Base-by-base conservation (phyloP, 495 filamentous ascomycete species). In the Aspergillus asperescens region DNA sequence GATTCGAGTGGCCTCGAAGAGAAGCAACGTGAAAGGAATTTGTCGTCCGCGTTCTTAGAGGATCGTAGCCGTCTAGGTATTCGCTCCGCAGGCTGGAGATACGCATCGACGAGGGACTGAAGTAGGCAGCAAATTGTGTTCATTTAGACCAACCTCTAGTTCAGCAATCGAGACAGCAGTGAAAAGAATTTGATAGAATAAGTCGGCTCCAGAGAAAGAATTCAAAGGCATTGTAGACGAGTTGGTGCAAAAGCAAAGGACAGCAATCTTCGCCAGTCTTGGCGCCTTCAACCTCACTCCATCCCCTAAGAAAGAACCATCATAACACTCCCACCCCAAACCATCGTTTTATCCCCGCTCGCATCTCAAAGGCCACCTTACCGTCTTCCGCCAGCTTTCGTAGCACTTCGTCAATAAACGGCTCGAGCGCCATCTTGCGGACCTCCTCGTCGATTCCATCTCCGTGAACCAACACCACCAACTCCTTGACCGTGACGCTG, bases 351-450 rank as follows among this genome's bases (percentile, higher is more conserved):
- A 64, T 54, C 4, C 71, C 66, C 2, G 56, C 58, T 29, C 59
- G 42, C 10, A 75, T 43, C 55, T 71, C 62, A 58, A 79, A 79
- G 3, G 61, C 76, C 16, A 81, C 71, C 34, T 69, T 74, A 0
- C 71, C 61, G 50, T 81, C 77, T 16, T 70, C 74, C 4, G 72
- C 69, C 48, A 81, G 55, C 59, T 80, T 81, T 18, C 67, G 41
- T 45, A 80, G 48, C 4, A 77, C 65, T 51, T 81, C 72, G 0
- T 63, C 59, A 19, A 70, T 72, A 44, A 80, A 78, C 1, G 77
- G 77, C 53, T 73, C 71, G 13, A 78, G 24, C 0, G 69, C 73
- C 56, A 56, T 54, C 37, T 58, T 46, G 10, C 31, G 37, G n/a
- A 57, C 35, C 5, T 64, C 57, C 50, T 24, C 49, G 12, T 68